These are phyloP conservation scores for Ormosia semicastrata DNA, from an alignment of 306 rosid species.

Conservation along the genomic window DNA sequence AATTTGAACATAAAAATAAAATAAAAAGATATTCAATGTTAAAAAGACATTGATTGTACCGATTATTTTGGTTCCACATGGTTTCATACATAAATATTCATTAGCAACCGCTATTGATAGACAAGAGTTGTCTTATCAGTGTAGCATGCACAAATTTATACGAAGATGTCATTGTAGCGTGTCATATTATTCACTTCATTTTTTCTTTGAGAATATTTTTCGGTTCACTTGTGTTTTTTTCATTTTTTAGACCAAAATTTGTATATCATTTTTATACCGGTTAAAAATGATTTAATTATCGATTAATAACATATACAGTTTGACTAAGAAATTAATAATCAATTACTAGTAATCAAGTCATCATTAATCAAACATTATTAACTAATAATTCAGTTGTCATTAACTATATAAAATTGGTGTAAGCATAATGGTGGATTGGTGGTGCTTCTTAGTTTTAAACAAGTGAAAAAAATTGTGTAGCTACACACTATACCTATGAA, in stretches of 20 bases:
- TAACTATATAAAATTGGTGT: too few species aligned
- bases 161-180: background rate
- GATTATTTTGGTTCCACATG: background rate
- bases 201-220: background rate
- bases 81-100: background rate
- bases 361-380: too few species aligned
- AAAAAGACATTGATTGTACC: background rate
- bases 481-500: background rate
- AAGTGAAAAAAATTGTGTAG: background rate
- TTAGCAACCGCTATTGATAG: background rate
- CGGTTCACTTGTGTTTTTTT: too few species aligned
- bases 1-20: background rate
- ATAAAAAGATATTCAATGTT: background rate
- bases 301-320: too few species aligned
- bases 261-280: too few species aligned
- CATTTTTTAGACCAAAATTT: too few species aligned
- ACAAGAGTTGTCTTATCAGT: background rate
- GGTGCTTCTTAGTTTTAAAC: background rate
- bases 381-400: too few species aligned
- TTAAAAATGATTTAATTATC: too few species aligned
- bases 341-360: too few species aligned
- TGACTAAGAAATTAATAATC: too few species aligned
- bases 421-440: too few species aligned
- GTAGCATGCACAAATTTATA: background rate
- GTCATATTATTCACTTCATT: background rate